phyloP scores from a whole-genome alignment of 805 yeast species.

The Lachancea nothofagi region DNA sequence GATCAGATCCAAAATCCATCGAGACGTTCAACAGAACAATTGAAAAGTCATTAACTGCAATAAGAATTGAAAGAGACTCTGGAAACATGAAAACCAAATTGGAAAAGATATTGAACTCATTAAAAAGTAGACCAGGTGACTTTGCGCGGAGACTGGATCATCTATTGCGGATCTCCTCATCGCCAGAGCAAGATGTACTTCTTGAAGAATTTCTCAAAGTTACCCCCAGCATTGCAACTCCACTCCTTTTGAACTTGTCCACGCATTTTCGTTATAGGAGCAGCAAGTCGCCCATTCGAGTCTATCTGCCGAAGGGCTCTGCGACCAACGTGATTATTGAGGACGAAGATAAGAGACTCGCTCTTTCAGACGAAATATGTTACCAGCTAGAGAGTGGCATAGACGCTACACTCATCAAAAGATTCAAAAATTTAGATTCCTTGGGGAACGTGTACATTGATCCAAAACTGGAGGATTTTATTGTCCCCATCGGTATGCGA shows the following conservation, averaged over 20 bases:
- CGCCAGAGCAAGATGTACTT: background rate
- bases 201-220: constrained; percentile 1
- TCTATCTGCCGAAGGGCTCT: constrained; percentile 6
- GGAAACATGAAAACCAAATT: constrained; percentile 1
- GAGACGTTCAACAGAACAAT: constrained; percentile 6
- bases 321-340: constrained; percentile 2
- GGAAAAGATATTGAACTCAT: background rate
- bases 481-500: constrained; percentile 1
- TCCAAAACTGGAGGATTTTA: constrained; percentile 1
- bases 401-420: background rate
- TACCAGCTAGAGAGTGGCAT: background rate
- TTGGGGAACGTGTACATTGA: constrained; percentile 2
- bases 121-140: constrained; percentile 7
- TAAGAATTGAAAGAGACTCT: background rate
- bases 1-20: constrained; percentile 5
- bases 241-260: constrained; percentile 4
- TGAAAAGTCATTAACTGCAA: constrained; percentile 1
- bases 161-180: constrained; percentile 1
- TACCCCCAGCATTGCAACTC: constrained; percentile 3
- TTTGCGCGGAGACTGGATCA: constrained; percentile 9
- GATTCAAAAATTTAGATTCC: background rate
- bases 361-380: background rate
- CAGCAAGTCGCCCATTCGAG: constrained; percentile 5
- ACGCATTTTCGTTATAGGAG: constrained; percentile 5
- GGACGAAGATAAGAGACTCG: constrained; percentile 1